A percentile compares a stretch with the other conserved stretches of the same genome.
Conservation (phyloP, 2,329 filamentous ascomycete genomes). For the Rosellinia necatrix region DNA sequence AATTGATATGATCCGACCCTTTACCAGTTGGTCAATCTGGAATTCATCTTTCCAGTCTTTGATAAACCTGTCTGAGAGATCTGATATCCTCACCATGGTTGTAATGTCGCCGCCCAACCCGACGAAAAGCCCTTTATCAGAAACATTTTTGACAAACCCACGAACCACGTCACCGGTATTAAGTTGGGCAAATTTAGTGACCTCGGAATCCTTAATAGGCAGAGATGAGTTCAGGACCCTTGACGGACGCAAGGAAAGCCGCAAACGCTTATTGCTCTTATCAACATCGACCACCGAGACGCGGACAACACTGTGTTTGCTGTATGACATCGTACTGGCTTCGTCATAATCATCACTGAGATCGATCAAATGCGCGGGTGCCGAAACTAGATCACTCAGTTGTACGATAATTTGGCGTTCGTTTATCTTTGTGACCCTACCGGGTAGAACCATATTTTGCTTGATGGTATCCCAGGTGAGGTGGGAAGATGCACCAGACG, state of each 20-base stretch:
- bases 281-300: constrained; percentile 86
- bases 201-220: constrained; percentile 78
- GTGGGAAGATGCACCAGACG: constrained; percentile 59
- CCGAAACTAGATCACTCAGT: constrained; percentile 78
- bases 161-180: constrained; percentile 79
- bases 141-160: constrained; percentile 89
- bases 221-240: constrained; percentile 86
- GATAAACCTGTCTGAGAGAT: constrained; percentile 86
- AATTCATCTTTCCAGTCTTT: constrained; percentile 96
- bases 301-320: constrained; percentile 83
- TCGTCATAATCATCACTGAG: constrained; percentile 85
- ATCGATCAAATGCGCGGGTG: constrained; percentile 80
- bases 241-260: constrained; percentile 82
- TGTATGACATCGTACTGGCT: constrained; percentile 74
- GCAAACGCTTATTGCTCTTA: constrained; percentile 79
- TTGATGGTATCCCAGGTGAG: constrained; percentile 74
- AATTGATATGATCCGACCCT: constrained; percentile 78
- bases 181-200: constrained; percentile 72
- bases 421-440: constrained; percentile 81
- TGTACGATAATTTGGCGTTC: constrained; percentile 86
- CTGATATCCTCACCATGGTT: constrained; percentile 81
- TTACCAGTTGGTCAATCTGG: constrained; percentile 87
- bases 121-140: constrained; percentile 88
- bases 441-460: constrained; percentile 79
- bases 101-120: constrained; percentile 80